Percentiles rank a stretch among this genome's conserved stretches.
Conservation (phyloP, 495 filamentous ascomycete species). For the Collariella sp. region DNA sequence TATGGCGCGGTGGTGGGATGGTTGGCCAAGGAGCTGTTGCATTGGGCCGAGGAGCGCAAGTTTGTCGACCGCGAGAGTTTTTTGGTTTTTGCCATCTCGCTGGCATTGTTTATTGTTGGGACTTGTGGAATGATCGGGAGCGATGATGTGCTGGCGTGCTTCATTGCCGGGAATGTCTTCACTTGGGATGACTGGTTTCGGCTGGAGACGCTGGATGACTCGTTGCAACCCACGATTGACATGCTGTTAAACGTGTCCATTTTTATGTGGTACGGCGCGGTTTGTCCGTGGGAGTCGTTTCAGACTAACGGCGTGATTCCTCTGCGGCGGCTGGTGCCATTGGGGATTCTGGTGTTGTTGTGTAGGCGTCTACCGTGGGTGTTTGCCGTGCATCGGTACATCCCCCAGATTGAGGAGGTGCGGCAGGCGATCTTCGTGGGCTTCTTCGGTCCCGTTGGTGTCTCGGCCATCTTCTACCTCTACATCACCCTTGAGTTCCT, state of each 20-base stretch:
- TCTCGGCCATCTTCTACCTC: conserved; percentile 84
- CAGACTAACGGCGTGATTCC: conserved; percentile 60
- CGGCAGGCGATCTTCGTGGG: conserved; percentile 75
- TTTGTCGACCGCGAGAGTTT: conserved; percentile 90
- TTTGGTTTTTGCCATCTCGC: conserved; percentile 54
- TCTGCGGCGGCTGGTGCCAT: conserved; percentile 63
- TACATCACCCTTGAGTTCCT: conserved; percentile 69
- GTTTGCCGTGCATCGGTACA: conserved; percentile 61
- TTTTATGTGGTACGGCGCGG: conserved; percentile 87
- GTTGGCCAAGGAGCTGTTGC: conserved; percentile 70
- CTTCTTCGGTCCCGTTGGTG: conserved; percentile 93
- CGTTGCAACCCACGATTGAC: conserved; percentile 85
- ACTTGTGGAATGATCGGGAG: conserved; percentile 85
- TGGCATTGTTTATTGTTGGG: conserved; percentile 69
- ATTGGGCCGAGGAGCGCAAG: conserved; percentile 72
- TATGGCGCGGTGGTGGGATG: conserved; percentile 75
- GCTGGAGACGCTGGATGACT: conserved; percentile 77
- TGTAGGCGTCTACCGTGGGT: conserved; percentile 73
- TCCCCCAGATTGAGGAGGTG: conserved; percentile 69
- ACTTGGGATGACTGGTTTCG: conserved; percentile 94
- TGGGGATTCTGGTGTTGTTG: conserved; percentile 75
- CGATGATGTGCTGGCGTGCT: conserved; percentile 88
- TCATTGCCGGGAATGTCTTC: conserved; percentile 86
- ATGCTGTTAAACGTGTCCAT: conserved; percentile 66
- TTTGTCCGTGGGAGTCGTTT: conserved; percentile 75